Percentiles rank a stretch among this genome's conserved stretches.
phyloP scores from a whole-genome alignment of 345 rosid genomes.

The Barbarea vulgaris region DNA sequence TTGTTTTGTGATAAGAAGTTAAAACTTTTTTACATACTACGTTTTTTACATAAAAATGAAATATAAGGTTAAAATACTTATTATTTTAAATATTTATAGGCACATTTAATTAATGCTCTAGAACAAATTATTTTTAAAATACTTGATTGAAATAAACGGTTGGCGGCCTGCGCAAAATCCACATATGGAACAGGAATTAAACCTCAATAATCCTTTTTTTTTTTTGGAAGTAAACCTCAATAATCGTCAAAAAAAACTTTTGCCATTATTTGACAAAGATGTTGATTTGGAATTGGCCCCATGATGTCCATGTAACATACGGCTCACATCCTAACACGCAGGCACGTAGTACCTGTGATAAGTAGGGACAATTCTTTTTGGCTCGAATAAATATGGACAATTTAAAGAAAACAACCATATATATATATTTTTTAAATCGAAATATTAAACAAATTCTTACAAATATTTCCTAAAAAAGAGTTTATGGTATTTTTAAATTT shows the following conservation, averaged over 20 bases:
- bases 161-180: not conserved
- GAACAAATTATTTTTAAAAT: not conserved
- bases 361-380: not conserved
- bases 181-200: not conserved
- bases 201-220: not conserved
- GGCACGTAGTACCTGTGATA: not conserved
- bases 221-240: not conserved
- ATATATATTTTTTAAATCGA: not conserved
- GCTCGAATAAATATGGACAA: not conserved
- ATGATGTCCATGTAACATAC: conserved; percentile 28
- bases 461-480: not conserved
- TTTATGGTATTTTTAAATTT: not conserved
- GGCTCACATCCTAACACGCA: conserved; percentile 28
- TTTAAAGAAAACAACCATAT: not conserved
- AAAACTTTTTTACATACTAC: not conserved
- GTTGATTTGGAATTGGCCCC: conserved; percentile 23
- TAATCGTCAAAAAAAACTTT: not conserved
- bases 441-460: not conserved
- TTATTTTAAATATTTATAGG: too few relatives aligned
- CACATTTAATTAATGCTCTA: not conserved
- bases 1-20: too few relatives aligned
- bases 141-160: not conserved
- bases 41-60: too few relatives aligned
- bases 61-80: too few relatives aligned
- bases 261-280: conserved; percentile 28